Base-by-base conservation (phyloP, 164 flowering plant species). In the Umbilicus rupestris region DNA sequence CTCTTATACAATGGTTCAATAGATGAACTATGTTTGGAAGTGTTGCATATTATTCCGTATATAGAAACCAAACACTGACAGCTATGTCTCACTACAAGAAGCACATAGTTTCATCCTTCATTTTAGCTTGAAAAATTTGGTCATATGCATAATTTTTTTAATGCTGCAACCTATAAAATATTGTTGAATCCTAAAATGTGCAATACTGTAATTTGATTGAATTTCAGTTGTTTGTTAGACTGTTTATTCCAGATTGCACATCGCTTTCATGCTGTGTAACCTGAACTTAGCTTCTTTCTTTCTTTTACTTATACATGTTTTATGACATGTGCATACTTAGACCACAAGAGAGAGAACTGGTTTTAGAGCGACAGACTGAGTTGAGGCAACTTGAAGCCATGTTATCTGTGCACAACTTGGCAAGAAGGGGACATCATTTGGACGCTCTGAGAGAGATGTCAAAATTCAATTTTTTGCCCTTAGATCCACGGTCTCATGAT, bases 331-430 rank as follows among this genome's bases (percentile, higher is more conserved):
- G 33, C 60, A 55, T 55, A 26, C 7, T 37, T 24, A 91, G 97
- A 76, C 76, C 76, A 45, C 90, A 87, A 70, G 99, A 87, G 75
- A 84, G 95, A 69, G 92, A 85, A 24, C 82, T 68, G 69, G 82
- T 95, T 41, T 37, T 79, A 74, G 88, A 88, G 77, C 97, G 88
- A 70, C 85, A 95, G 65, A 81, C 78, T 45, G 81, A 87, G 73
- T 68, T 91, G 71, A 79, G 94, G 72, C 94, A 95, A 76, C 96
- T 95, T 55, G 99, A 95, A 79, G 95, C 90, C 8, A 76, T 86
- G 66, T 73, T 91, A 68, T 77, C 82, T 55, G 80, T 89, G 33
- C 89, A 84, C 75, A 88, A 81, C 71, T 71, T 87, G 67, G 84
- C 87, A 19, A 85, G 82, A 76, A 59, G 70, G 65, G 91, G 96